These are phyloP conservation scores for Cryptosporidium baileyi DNA, from an alignment of 169 alveolate genomes.

Conservation along the genomic window DNA sequence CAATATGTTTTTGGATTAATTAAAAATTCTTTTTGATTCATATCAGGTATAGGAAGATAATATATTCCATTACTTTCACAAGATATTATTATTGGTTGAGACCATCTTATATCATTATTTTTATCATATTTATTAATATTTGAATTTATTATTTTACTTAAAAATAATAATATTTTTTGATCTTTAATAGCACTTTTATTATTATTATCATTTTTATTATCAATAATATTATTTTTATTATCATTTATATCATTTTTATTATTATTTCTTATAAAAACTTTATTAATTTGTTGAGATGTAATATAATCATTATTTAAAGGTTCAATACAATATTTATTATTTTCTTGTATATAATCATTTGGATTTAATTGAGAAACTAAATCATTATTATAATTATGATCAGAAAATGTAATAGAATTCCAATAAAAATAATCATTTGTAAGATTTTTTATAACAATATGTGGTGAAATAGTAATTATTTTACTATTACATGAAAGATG, in stretches of 20 bases:
- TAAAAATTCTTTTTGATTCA: background rate
- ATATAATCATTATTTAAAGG: background rate
- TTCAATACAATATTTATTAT: background rate
- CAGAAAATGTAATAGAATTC: constrained; percentile 15
- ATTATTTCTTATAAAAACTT: background rate
- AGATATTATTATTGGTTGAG: constrained; percentile 51
- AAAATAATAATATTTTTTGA: constrained; percentile 29
- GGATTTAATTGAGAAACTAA: constrained; percentile 1
- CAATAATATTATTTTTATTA: background rate
- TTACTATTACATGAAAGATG: background rate
- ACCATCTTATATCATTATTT: constrained; percentile 5
- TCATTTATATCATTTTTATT: background rate
- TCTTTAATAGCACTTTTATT: background rate
- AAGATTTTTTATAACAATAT: background rate
- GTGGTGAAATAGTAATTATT: constrained; percentile 31
- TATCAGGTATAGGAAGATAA: constrained; percentile 26
- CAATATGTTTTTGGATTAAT: constrained; percentile 57
- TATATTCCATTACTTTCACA: constrained; percentile 50
- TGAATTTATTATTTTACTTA: background rate
- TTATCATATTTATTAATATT: background rate
- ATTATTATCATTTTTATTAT: background rate
- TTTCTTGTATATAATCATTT: background rate
- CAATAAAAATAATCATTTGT: constrained; percentile 22
- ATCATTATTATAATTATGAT: background rate
- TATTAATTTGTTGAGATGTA: background rate